Base-by-base conservation (phyloP, 306 rosid genomes). In the Pterocarpus macrocarpus region DNA sequence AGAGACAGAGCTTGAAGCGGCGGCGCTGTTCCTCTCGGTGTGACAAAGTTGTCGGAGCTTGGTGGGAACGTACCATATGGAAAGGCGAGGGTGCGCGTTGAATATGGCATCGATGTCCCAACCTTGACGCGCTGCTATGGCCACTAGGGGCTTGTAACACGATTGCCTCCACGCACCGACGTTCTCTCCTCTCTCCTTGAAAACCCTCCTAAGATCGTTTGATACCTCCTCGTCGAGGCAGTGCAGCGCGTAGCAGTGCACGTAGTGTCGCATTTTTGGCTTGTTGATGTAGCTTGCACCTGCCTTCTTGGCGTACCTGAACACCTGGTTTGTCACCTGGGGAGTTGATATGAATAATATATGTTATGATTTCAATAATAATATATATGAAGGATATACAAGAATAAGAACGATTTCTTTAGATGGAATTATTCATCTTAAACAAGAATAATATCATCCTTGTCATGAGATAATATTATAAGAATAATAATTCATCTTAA, bases 221-320 rank as follows among this genome's bases (percentile, higher is more conserved):
- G 99, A 95, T 0, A 65, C 94, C 38, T 87, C 91, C 83, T 89
- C 97, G 80, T 95, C 94, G 5, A 95, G 84, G 82, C 97, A 93
- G 67, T 95, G 99, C 67, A 95, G 79, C 0, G 99, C 99, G 17
- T 93, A 93, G 83, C 99, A 95, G 69, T 93, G 99, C 50, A 95
- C 99, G 65, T 95, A 95, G 86, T 95, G 99, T n/a, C 99, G 69
- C 99, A 95, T 95, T 74, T 95, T 95, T 0, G 99, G 99, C 90
- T 95, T 95, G 93, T 95, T 95, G 4, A 95, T 95, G 89, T 95
- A 91, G 81, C 92, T 93, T 1, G 98, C 98, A 30, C 99, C 99
- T 11, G 92, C 96, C 56, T 88, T 91, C 87, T 93, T 93, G 0
- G 98, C 98, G 66, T 78, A 91, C 90, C 96, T 88, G 63, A 91